Evolutionary conservation across 306 rosid genomes (phyloP), one percentile per base, ranked within the genome.

Genomic region (Dalbergia cultrata): DNA sequence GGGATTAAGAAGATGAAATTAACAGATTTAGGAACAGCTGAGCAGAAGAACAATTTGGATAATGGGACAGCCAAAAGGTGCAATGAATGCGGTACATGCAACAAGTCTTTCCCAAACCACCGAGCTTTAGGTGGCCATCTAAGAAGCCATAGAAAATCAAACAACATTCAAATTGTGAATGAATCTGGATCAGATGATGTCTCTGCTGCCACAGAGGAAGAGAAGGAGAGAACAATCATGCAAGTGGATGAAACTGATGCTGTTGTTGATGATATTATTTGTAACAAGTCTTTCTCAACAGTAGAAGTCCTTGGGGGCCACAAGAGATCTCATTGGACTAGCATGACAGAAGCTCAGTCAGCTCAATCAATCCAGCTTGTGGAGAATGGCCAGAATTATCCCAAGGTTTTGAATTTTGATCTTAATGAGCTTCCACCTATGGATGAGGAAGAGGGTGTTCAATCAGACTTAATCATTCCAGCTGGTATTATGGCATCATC

Each of bases 51-150:
- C 39, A 64, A 19, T 6, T 33, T 75, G 35, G 19, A 11, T n/a
- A 49, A 3, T 39, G 9, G 34, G 17, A 44, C 50, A 14, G 45
- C 45, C 37, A 83, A 72, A 1, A 39, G 58, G 56, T 81, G n/a
- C 49, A 7, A 81, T 70, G 37, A 3, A 17, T 86, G 91, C 83
- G 80, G 65, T 34, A 16, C 68, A 44, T 87, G 93, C 80, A 68
- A 39, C 6, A 74, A 81, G 66, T 49, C 67, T 7, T 88, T 84
- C 74, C 52, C 63, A 59, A 74, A 72, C 16, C 82, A 84, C 71
- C 91, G 82, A 80, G 88, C 91, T 4, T 67, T 90, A 61, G 90
- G 91, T 9, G 90, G 86, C 49, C 93, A 90, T 44, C 74, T 53
- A 81, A 84, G 89, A 11, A 74, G 80, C 67, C 87, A 84, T 11